Conservation (phyloP, 2,329 filamentous ascomycete species). For the Arthrobotrys musiformis region DNA sequence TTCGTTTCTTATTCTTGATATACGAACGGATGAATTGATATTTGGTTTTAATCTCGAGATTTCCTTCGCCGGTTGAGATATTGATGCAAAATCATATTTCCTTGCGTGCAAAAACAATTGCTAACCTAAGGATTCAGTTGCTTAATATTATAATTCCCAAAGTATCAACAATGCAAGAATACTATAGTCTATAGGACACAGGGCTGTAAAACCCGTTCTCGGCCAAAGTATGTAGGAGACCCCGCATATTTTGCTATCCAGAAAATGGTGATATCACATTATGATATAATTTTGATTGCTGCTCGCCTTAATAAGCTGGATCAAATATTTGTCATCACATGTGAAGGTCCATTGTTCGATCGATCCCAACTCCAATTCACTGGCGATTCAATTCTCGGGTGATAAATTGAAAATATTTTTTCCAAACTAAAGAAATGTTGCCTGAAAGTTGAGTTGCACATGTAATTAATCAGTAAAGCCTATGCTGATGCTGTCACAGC, state of each 20-base stretch:
- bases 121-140: no score
- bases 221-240: background rate
- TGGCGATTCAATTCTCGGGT: no score
- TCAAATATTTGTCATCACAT: conserved; percentile 2
- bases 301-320: background rate
- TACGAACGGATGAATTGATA: no score
- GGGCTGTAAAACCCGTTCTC: background rate
- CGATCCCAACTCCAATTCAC: no score
- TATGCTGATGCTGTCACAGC: background rate
- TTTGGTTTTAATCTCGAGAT: no score
- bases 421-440: background rate
- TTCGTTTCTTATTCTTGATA: no score
- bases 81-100: no score
- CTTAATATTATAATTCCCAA: no score
- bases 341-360: background rate
- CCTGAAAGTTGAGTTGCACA: background rate
- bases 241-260: background rate
- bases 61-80: no score
- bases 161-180: no score
- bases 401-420: background rate
- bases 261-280: background rate
- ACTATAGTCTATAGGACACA: no score
- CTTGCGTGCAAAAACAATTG: no score
- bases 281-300: background rate
- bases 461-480: background rate